Base-by-base conservation (phyloP, 2,329 filamentous ascomycete species). In the Phyllosticta citrichinensis region DNA sequence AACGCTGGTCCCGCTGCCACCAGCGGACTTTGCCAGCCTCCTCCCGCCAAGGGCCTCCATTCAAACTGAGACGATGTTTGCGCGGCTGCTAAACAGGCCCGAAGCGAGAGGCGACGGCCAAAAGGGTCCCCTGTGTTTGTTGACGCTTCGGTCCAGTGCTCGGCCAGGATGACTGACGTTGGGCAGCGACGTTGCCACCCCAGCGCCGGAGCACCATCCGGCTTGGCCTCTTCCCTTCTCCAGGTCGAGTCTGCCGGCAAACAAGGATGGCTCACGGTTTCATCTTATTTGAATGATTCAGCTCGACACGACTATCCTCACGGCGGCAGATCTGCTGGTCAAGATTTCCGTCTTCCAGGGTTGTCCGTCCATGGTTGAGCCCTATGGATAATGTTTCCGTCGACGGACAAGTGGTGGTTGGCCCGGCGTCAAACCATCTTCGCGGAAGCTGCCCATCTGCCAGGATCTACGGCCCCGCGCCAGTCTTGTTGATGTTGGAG, bases 101-200 rank as follows among this genome's bases (percentile, higher is more conserved):
- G 40, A 47, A 47, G 40, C 40, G 40, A 47, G 40, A 47, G 40
- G 40, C 17, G 17, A 40, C 17, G n/a, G 40, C 40, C 40, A 19
- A 47, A 47, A 47, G 40, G 40, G 40, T 47, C 40, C 40, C 40
- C 40, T 47, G 40, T 47, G 40, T 52, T 35, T 30, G 19, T 25
- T 30, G 40, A 53, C 52, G 53, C 53, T 35, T 47, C 47, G 52
- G 40, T 55, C 20, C 24, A 60, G 35, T 27, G 51, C 51, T 30
- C 58, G 40, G 14, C 40, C 40, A 47, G 40, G 40, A 47, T 47
- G 40, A 47, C 40, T 56, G 58, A 52, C 53, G 58, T 56, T 60
- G 58, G 58, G 58, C 58, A 56, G 54, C n/a, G 19, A 5, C 52
- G 10, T 25, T 47, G 40, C 40, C 40, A 47, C 40, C 22, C 22